phyloP scores from a whole-genome alignment of 2,329 filamentous ascomycete species.

The Colletotrichum salicis region DNA sequence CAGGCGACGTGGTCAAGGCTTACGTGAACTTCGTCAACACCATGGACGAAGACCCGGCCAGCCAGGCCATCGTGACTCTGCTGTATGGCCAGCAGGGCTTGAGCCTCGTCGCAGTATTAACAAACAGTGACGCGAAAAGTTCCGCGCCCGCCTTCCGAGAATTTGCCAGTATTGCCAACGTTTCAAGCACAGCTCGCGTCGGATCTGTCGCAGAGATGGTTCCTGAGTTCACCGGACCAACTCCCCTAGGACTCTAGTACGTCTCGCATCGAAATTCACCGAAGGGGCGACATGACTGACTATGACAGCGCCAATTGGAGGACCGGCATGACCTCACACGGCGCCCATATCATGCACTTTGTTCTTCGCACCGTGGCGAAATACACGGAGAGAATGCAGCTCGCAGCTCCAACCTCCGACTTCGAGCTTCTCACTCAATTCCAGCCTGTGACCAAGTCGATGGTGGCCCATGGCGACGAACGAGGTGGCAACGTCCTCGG shows the following conservation, averaged over 20 bases:
- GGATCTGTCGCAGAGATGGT: constrained; percentile 42
- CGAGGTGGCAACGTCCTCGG: constrained; percentile 47
- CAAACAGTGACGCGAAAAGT: constrained; percentile 41
- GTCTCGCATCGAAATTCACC: background rate
- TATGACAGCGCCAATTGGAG: constrained; percentile 44
- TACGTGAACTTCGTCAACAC: constrained; percentile 43
- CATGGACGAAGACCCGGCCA: constrained; percentile 40
- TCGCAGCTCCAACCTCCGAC: constrained; percentile 39
- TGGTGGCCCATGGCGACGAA: constrained; percentile 38
- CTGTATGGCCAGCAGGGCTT: constrained; percentile 37
- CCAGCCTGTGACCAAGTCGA: constrained; percentile 45
- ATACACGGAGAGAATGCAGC: constrained; percentile 43
- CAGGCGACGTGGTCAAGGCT: constrained; percentile 40
- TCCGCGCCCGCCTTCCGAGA: constrained; percentile 40
- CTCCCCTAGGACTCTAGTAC: constrained; percentile 42
- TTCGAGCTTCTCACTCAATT: constrained; percentile 44
- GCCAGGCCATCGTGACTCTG: constrained; percentile 43
- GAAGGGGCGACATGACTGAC: constrained; percentile 9
- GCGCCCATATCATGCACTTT: constrained; percentile 44
- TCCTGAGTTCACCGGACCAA: constrained; percentile 45
- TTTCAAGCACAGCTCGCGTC: constrained; percentile 38
- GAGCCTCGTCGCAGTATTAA: constrained; percentile 39
- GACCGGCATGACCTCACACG: constrained; percentile 43
- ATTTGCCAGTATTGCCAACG: constrained; percentile 38
- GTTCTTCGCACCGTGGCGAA: constrained; percentile 43